These are phyloP conservation scores for Camelina laxa DNA, from an alignment of 345 rosid genomes.

Conservation along the genomic window DNA sequence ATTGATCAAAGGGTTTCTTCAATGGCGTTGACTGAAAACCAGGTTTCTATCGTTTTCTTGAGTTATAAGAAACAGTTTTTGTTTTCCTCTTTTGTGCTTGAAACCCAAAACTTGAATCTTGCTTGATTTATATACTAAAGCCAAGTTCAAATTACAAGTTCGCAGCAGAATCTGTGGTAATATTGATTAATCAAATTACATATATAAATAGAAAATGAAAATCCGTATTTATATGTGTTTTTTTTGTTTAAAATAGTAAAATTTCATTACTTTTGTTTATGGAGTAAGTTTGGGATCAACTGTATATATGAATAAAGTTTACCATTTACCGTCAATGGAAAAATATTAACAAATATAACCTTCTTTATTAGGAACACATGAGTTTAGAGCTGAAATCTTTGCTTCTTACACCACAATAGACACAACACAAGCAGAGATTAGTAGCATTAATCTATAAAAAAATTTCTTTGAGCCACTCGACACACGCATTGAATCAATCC, in stretches of 20 bases:
- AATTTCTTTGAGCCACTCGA: neutral
- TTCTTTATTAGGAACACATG: neutral
- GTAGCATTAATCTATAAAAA: conserved; percentile 3
- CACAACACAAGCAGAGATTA: conserved; percentile 3
- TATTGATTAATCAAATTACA: neutral
- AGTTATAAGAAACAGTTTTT: neutral
- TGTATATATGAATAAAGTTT: neutral
- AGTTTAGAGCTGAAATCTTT: neutral
- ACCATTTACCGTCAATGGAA: neutral
- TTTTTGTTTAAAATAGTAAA: too few relatives aligned
- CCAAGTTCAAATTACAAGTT: neutral
- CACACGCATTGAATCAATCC: conserved; percentile 1
- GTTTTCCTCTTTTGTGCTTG: neutral
- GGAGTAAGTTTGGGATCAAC: neutral
- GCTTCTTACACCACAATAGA: conserved; percentile 25
- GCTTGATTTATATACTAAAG: conserved; percentile 1
- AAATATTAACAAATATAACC: neutral
- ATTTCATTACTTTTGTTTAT: too few relatives aligned
- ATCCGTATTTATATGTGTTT: neutral
- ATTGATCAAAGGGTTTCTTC: conserved; percentile 16
- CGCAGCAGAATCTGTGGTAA: conserved; percentile 6
- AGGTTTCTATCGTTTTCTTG: conserved; percentile 29
- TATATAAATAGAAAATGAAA: neutral
- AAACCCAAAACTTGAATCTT: conserved; percentile 14
- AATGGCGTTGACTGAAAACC: conserved; percentile 4